Evolutionary conservation across 176 grass and related monocot genomes (phyloP).

Genomic region (Cenchrus americanus): DNA sequence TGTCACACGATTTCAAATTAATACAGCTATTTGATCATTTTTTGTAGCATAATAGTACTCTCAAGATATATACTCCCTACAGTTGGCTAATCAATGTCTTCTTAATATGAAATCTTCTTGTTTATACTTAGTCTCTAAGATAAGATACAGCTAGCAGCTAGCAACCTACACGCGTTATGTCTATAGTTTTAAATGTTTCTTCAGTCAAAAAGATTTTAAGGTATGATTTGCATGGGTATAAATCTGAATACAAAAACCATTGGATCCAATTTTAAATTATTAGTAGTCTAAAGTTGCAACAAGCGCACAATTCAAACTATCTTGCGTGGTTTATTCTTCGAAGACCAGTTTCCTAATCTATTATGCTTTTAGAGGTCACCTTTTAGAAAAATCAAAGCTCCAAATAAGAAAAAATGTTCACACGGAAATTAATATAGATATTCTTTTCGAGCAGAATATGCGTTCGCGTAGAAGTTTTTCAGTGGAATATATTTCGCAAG

Average conservation of each 20-base stretch:
- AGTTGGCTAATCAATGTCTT: constrained; percentile 7
- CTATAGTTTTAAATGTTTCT: not conserved
- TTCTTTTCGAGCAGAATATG: not conserved
- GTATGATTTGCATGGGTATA: not conserved
- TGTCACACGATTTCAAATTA: not conserved
- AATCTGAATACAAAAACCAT: not conserved
- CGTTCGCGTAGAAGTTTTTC: not conserved
- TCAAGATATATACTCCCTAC: not conserved
- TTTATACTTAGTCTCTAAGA: not conserved
- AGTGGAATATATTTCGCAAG: not conserved
- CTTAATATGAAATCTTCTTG: not conserved
- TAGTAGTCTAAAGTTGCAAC: constrained; percentile 1
- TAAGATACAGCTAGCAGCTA: not conserved
- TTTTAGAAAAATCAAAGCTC: not conserved
- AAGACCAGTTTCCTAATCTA: constrained; percentile 1
- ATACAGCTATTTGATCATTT: not conserved
- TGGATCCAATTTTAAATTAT: not conserved
- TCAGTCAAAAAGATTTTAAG: not conserved
- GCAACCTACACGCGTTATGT: not conserved
- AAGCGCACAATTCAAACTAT: not conserved
- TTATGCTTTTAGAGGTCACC: not conserved
- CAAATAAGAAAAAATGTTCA: not conserved
- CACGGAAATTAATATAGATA: not conserved
- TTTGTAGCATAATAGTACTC: not conserved
- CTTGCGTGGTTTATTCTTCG: not conserved